phyloP scores from a whole-genome alignment of 1,284 basidiomycete genomes.

The Inonotus obliquus region DNA sequence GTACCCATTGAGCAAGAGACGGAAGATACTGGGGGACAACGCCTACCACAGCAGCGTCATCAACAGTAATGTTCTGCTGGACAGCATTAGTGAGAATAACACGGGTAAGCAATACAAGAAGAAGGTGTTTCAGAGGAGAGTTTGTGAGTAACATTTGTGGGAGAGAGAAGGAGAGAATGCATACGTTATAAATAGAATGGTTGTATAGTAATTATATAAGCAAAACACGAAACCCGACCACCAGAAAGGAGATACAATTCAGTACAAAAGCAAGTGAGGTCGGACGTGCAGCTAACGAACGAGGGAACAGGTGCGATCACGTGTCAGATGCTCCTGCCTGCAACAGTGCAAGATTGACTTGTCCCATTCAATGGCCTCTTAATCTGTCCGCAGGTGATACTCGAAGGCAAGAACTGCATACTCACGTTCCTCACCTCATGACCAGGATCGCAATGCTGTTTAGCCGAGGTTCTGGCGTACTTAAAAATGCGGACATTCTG shows the following conservation, averaged over 20 bases:
- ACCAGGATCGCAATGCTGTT: neutral
- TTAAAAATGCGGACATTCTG: neutral
- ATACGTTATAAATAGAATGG: too few relatives aligned
- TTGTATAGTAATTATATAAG: too few relatives aligned
- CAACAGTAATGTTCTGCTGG: slow-evolving; percentile 22
- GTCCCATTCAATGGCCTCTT: too few relatives aligned
- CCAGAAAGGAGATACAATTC: too few relatives aligned
- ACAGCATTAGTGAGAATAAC: neutral
- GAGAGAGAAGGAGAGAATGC: too few relatives aligned
- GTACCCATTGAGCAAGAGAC: slow-evolving; percentile 14
- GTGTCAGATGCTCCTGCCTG: too few relatives aligned
- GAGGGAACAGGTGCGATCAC: too few relatives aligned
- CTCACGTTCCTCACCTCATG: neutral
- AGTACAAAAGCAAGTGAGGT: too few relatives aligned
- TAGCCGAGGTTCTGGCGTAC: neutral
- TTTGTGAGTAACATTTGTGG: neutral
- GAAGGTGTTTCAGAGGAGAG: neutral
- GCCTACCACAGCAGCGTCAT: slow-evolving; percentile 22
- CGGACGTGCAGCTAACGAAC: too few relatives aligned
- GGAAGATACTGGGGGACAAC: slow-evolving; percentile 19
- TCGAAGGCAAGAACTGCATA: neutral
- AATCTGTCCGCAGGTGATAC: too few relatives aligned
- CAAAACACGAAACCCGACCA: too few relatives aligned
- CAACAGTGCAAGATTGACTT: too few relatives aligned
- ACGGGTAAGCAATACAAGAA: neutral